These are phyloP conservation scores for Cladophialophora bantiana DNA, from an alignment of 2,329 filamentous ascomycete species.

Conservation along the genomic window DNA sequence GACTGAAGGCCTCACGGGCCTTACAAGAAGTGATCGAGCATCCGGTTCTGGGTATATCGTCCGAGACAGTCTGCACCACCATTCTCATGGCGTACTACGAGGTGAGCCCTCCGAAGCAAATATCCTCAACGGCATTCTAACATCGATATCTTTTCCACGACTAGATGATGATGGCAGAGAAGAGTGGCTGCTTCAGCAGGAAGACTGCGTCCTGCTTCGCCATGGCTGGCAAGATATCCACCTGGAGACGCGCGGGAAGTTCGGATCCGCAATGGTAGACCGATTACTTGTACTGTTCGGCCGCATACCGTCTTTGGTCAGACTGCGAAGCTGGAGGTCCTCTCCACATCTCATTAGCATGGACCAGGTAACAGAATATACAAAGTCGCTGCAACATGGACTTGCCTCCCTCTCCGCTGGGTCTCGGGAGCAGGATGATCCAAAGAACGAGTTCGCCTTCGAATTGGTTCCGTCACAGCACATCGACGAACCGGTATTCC, in stretches of 20 bases:
- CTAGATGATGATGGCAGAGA: no score
- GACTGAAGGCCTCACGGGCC: no score
- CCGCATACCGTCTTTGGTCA: slow-evolving; percentile 2
- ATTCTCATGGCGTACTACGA: no score
- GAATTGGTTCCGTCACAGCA: background rate
- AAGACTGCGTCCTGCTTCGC: slow-evolving; percentile 8
- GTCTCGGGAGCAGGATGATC: background rate
- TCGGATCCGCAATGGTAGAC: slow-evolving; percentile 1
- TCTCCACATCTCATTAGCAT: background rate
- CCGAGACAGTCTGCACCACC: no score
- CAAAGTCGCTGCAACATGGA: background rate
- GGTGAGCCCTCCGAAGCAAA: no score
- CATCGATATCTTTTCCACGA: no score
- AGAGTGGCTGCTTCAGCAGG: slow-evolving; percentile 10
- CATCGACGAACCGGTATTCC: background rate
- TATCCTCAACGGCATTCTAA: no score
- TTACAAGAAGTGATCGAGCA: no score
- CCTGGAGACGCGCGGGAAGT: background rate
- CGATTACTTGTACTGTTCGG: background rate
- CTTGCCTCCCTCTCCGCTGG: slow-evolving; percentile 1
- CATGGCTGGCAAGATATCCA: background rate
- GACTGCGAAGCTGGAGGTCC: background rate
- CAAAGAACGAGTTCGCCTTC: background rate
- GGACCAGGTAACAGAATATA: background rate
- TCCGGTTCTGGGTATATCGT: no score